A percentile compares a stretch with the other conserved stretches of the same genome.
Conservation (phyloP, 192 early-diverging fungal genomes). For the Geranomyces variabilis region DNA sequence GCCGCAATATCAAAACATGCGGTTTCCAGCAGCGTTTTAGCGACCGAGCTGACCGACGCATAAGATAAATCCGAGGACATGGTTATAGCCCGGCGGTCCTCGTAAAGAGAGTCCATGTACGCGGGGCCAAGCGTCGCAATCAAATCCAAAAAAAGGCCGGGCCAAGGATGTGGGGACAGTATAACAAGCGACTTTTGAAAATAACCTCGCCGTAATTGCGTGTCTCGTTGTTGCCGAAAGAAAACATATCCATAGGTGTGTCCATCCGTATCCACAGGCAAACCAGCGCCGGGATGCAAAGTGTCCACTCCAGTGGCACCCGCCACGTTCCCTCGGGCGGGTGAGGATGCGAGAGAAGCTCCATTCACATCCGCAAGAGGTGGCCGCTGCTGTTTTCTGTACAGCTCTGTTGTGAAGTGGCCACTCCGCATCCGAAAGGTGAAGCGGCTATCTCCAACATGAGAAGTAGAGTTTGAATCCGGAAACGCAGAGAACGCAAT, state of each 20-base stretch:
- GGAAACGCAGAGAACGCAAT: constrained; percentile 62
- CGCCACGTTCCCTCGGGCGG: not conserved
- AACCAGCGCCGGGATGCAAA: constrained; percentile 24
- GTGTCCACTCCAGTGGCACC: constrained; percentile 3
- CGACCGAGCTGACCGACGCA: constrained; percentile 1
- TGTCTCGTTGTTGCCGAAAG: constrained; percentile 90
- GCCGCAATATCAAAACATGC: constrained; percentile 77
- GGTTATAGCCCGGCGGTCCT: constrained; percentile 26
- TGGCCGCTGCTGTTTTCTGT: constrained; percentile 32
- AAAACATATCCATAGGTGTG: constrained; percentile 88
- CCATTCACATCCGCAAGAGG: not conserved
- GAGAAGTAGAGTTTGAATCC: constrained; percentile 56
- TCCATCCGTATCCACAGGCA: constrained; percentile 55
- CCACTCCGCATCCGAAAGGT: constrained; percentile 55
- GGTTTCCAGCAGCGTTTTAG: constrained; percentile 68
- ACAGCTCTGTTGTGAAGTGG: constrained; percentile 39
- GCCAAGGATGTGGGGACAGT: constrained; percentile 85
- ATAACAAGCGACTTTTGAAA: constrained; percentile 84
- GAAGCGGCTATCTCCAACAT: constrained; percentile 54
- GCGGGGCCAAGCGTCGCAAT: constrained; percentile 75
- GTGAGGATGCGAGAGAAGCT: not conserved
- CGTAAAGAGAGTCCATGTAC: constrained; percentile 72
- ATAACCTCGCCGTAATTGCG: constrained; percentile 81
- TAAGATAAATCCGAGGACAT: constrained; percentile 18
- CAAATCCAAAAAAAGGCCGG: constrained; percentile 81